Conservation (phyloP, 2,329 filamentous ascomycete genomes). For the Colletotrichum zoysiae region DNA sequence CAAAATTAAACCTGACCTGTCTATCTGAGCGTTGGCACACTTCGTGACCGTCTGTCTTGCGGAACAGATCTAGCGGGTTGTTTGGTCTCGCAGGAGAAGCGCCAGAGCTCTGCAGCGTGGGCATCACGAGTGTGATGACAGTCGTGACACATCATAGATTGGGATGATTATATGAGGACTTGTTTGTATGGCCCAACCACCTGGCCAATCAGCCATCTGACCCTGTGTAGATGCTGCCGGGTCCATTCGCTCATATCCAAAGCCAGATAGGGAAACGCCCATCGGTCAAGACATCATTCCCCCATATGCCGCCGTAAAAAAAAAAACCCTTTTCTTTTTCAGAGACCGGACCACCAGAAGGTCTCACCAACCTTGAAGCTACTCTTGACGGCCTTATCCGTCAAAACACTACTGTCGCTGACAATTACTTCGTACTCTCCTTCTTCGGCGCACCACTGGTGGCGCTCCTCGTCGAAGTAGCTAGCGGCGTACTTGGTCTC, state of each 20-base stretch:
- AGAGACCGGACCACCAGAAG: slow-evolving; percentile 76
- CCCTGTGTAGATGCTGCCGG: neutral
- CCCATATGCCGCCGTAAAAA: neutral
- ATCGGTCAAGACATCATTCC: neutral
- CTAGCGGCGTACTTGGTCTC: slow-evolving; percentile 74
- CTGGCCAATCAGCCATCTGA: neutral
- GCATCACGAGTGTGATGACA: slow-evolving; percentile 49
- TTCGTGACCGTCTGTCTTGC: slow-evolving; percentile 71
- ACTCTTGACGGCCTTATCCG: slow-evolving; percentile 60
- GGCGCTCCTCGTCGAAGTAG: slow-evolving; percentile 78
- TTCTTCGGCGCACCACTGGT: slow-evolving; percentile 75
- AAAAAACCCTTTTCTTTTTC: slow-evolving; percentile 24
- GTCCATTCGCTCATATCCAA: slow-evolving; percentile 22
- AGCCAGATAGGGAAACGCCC: neutral
- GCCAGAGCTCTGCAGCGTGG: slow-evolving; percentile 77
- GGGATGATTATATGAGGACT: neutral
- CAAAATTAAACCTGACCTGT: slow-evolving; percentile 81
- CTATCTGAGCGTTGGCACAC: slow-evolving; percentile 66
- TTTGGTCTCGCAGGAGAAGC: slow-evolving; percentile 75
- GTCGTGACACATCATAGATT: neutral
- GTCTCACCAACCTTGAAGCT: slow-evolving; percentile 71
- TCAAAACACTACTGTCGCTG: slow-evolving; percentile 66
- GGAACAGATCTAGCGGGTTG: slow-evolving; percentile 71
- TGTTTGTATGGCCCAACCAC: neutral
- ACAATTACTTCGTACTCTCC: slow-evolving; percentile 75